Conservation (phyloP, 805 yeast genomes). For the Ogataea chonburiensis region DNA sequence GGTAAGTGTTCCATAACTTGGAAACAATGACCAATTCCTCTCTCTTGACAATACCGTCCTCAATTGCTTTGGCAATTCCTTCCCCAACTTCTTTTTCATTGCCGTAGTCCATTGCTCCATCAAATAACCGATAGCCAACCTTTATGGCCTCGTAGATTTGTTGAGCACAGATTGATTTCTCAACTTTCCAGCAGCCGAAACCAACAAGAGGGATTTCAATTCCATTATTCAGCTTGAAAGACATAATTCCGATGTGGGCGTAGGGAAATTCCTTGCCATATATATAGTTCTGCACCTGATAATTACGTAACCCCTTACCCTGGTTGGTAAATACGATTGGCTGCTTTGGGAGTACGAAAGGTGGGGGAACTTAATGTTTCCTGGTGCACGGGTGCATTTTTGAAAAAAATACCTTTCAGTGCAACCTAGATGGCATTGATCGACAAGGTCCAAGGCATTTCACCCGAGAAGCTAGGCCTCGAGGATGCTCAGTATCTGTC, state of each 20-base stretch:
- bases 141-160: conserved; percentile 78
- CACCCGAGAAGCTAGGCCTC: conserved; percentile 20
- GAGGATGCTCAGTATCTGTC: conserved; percentile 29
- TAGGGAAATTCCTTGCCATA: neutral
- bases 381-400: no score
- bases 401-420: neutral
- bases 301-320: no score
- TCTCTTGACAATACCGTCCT: conserved; percentile 68
- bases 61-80: conserved; percentile 54
- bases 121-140: conserved; percentile 75
- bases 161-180: conserved; percentile 47
- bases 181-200: conserved; percentile 59
- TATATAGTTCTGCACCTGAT: no score
- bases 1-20: conserved; percentile 86
- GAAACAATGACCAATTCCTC: conserved; percentile 78
- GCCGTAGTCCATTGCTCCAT: conserved; percentile 71
- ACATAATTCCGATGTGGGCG: conserved; percentile 14
- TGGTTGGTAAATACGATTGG: no score
- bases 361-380: neutral
- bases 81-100: conserved; percentile 69
- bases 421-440: conserved; percentile 8
- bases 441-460: conserved; percentile 21
- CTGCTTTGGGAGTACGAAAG: neutral
- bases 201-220: conserved; percentile 51
- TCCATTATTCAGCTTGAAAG: conserved; percentile 32